These are phyloP conservation scores for Starmera amethionina DNA, from an alignment of 805 yeast species.

Conservation along the genomic window DNA sequence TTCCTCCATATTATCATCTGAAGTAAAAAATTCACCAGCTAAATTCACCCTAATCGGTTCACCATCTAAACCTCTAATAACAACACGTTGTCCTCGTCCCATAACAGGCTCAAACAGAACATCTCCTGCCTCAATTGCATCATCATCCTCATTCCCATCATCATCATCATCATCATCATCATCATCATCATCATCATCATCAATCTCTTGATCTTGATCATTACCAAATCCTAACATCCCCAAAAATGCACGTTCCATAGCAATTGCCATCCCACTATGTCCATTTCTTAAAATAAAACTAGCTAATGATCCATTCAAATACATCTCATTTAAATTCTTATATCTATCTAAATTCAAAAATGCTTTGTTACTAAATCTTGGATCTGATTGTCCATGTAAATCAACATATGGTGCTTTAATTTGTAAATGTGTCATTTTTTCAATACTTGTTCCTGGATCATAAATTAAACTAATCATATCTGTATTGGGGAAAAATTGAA, in stretches of 20 bases:
- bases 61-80: neutral
- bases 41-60: neutral
- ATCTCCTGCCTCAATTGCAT: neutral
- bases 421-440: conserved; percentile 19
- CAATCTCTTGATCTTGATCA: conserved; percentile 4
- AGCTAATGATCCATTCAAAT: conserved; percentile 52
- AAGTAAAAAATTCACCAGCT: too few relatives aligned
- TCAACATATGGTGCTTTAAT: conserved; percentile 66
- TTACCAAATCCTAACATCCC: neutral
- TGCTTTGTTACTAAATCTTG: conserved; percentile 43
- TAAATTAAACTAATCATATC: conserved; percentile 20
- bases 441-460: conserved; percentile 13
- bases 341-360: conserved; percentile 43
- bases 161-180: conserved; percentile 14
- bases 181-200: conserved; percentile 8
- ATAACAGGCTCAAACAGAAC: neutral
- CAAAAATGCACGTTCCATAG: neutral
- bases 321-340: conserved; percentile 43
- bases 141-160: conserved; percentile 1
- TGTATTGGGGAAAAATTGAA: conserved; percentile 26
- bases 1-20: neutral
- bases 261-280: neutral
- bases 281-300: conserved; percentile 31
- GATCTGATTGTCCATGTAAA: conserved; percentile 65
- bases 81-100: neutral